These are phyloP conservation scores for Penicillium fuscoglaucum DNA, from an alignment of 2,329 filamentous ascomycete species.

Conservation along the genomic window DNA sequence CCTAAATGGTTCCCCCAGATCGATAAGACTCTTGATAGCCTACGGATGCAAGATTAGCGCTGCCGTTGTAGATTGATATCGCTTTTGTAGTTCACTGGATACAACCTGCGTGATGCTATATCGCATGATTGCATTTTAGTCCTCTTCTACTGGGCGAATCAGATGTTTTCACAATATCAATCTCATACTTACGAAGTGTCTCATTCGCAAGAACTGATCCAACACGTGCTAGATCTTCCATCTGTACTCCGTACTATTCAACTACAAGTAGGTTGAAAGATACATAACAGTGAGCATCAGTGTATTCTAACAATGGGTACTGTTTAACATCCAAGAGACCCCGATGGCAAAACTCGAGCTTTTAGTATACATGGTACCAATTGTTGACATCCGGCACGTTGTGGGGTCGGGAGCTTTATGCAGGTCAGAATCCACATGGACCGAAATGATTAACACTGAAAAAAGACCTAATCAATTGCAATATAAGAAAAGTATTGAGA, in stretches of 20 bases:
- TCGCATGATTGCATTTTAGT: not conserved
- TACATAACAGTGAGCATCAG: not conserved
- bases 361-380: not conserved
- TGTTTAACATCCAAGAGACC: not conserved
- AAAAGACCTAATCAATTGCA: not conserved
- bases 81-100: too few relatives aligned
- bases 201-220: not conserved
- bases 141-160: not conserved
- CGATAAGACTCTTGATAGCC: not conserved
- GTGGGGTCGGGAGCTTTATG: constrained; percentile 4
- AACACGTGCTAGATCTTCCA: not conserved
- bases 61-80: not conserved
- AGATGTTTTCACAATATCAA: not conserved
- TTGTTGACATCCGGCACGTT: not conserved
- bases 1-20: not conserved
- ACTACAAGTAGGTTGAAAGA: not conserved
- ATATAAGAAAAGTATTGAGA: not conserved
- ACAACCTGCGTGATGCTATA: not conserved
- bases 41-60: not conserved
- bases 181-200: not conserved
- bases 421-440: constrained; percentile 10
- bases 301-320: not conserved
- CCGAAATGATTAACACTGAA: not conserved
- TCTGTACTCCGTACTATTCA: not conserved
- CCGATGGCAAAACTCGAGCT: not conserved